These are phyloP conservation scores for Penicillium paneum DNA, from an alignment of 2,329 filamentous ascomycete species.

Conservation along the genomic window DNA sequence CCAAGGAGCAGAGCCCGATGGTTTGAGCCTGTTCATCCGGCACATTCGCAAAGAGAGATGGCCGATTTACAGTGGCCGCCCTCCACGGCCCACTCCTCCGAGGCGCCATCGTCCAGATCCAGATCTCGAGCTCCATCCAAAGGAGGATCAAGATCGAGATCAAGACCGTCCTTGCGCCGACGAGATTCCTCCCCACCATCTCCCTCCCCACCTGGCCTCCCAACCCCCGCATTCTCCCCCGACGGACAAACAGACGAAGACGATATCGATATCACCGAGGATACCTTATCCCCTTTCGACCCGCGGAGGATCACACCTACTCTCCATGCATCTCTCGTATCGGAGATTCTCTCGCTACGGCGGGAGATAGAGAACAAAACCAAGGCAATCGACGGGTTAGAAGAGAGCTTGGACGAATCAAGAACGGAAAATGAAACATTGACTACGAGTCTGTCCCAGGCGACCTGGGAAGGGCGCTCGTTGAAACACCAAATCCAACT, in stretches of 20 bases:
- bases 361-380: constrained; percentile 89
- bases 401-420: constrained; percentile 67
- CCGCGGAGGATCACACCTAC: constrained; percentile 92
- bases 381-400: constrained; percentile 79
- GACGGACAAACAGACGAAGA: constrained; percentile 38
- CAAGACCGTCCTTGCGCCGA: constrained; percentile 63
- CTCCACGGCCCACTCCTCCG: constrained; percentile 59
- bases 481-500: constrained; percentile 81
- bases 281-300: constrained; percentile 73
- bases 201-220: constrained; percentile 58
- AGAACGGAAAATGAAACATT: constrained; percentile 73
- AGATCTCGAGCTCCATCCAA: constrained; percentile 17
- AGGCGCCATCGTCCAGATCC: constrained; percentile 56
- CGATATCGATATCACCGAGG: constrained; percentile 47
- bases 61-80: constrained; percentile 50
- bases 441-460: constrained; percentile 59
- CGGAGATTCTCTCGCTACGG: constrained; percentile 83
- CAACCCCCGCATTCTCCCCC: constrained; percentile 42
- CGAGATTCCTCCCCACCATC: constrained; percentile 63
- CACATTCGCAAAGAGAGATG: constrained; percentile 25
- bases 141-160: constrained; percentile 38
- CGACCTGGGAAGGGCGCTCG: constrained; percentile 72
- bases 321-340: constrained; percentile 87
- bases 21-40: constrained; percentile 10
- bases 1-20: constrained; percentile 15